Conservation (phyloP, 225 moss, liverwort and hornwort species). For the Sphagnum tenellum region DNA sequence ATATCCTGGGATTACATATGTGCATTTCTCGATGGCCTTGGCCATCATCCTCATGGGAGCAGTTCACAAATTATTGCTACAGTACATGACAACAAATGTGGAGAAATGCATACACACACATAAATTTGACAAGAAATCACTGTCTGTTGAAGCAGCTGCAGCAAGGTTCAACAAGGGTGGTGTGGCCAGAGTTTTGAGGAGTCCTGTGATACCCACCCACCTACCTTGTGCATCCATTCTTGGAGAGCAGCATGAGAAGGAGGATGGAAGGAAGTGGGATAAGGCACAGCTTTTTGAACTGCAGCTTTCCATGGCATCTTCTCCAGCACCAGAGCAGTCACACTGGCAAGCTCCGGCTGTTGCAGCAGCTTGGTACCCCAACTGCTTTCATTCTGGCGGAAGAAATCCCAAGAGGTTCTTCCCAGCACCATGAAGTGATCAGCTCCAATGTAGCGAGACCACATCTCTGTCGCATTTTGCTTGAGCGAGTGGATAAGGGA, state of each 20-base stretch:
- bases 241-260: conserved; percentile 17
- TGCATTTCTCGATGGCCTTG: too few species aligned
- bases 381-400: neutral
- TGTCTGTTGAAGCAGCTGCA: neutral
- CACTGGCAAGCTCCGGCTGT: conserved; percentile 27
- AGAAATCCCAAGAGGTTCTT: conserved; percentile 69
- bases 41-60: too few species aligned
- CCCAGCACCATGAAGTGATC: conserved; percentile 66
- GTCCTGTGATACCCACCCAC: neutral
- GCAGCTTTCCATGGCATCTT: conserved; percentile 24
- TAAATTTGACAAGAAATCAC: neutral
- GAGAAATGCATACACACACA: neutral
- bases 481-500: conserved; percentile 38
- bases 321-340: conserved; percentile 56
- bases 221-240: conserved; percentile 15
- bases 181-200: neutral
- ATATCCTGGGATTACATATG: too few species aligned
- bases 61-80: neutral
- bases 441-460: conserved; percentile 32
- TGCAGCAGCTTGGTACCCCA: conserved; percentile 38
- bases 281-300: conserved; percentile 43
- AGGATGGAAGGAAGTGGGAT: conserved; percentile 68
- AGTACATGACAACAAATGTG: neutral
- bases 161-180: neutral
- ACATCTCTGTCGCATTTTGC: conserved; percentile 22